A percentile compares a stretch with the other conserved stretches of the same genome.
These are phyloP conservation scores for Stagonosporopsis cucurbitacearum DNA, from an alignment of 2,329 filamentous ascomycete species.

Conservation along the genomic window DNA sequence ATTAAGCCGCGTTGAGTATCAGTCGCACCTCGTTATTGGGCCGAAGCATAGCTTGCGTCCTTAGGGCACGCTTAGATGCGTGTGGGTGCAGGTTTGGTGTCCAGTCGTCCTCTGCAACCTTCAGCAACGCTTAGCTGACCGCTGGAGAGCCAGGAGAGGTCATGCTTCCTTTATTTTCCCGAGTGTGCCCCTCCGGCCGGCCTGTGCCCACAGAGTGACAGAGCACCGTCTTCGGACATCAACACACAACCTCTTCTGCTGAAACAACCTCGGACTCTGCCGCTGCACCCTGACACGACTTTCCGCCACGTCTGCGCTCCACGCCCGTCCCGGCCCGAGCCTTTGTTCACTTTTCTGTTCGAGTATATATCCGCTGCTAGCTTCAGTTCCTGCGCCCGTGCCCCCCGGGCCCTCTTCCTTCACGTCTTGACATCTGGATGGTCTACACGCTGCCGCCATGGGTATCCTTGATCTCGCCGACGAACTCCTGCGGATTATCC, in stretches of 20 bases:
- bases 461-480: slow-evolving; percentile 54
- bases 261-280: slow-evolving; percentile 27
- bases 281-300: slow-evolving; percentile 28
- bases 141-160: slow-evolving; percentile 41
- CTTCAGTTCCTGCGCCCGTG: slow-evolving; percentile 22
- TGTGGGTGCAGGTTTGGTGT: slow-evolving; percentile 40
- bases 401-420: slow-evolving; percentile 13
- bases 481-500: slow-evolving; percentile 58
- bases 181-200: slow-evolving; percentile 41
- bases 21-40: slow-evolving; percentile 22
- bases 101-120: slow-evolving; percentile 43
- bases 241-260: slow-evolving; percentile 33
- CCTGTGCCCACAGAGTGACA: slow-evolving; percentile 28
- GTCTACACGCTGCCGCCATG: slow-evolving; percentile 38
- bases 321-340: slow-evolving; percentile 36
- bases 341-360: slow-evolving; percentile 17
- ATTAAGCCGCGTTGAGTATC: slow-evolving; percentile 25
- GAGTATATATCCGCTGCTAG: slow-evolving; percentile 31
- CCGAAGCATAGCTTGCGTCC: slow-evolving; percentile 20
- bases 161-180: slow-evolving; percentile 43
- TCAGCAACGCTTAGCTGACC: slow-evolving; percentile 47
- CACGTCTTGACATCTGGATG: slow-evolving; percentile 33
- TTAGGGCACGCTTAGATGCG: slow-evolving; percentile 27
- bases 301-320: slow-evolving; percentile 32
- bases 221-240: slow-evolving; percentile 33